Percentiles rank a stretch among this genome's conserved stretches.
These are phyloP conservation scores for Neurospora sp. DNA, from an alignment of 495 filamentous ascomycete genomes.

Conservation along the genomic window DNA sequence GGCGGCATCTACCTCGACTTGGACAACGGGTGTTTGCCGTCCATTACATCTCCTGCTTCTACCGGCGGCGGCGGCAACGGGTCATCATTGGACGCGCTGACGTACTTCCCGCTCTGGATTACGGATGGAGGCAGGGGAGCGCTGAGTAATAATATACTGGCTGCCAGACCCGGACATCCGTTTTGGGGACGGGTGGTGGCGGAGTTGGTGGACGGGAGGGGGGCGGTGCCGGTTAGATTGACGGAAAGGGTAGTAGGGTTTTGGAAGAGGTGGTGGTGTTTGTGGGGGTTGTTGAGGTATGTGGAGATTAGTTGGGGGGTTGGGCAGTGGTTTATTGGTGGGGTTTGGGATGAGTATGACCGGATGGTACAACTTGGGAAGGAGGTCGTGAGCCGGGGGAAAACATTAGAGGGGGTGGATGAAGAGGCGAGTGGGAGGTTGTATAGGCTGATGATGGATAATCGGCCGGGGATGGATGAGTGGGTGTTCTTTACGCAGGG, in stretches of 20 bases:
- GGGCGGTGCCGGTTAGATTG: neutral
- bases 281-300: slow-evolving; percentile 49
- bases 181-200: slow-evolving; percentile 71
- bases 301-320: slow-evolving; percentile 85
- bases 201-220: slow-evolving; percentile 46
- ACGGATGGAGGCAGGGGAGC: slow-evolving; percentile 73
- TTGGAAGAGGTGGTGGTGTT: neutral
- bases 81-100: slow-evolving; percentile 39
- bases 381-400: neutral
- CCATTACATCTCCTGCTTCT: neutral
- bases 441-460: slow-evolving; percentile 35
- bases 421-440: slow-evolving; percentile 12
- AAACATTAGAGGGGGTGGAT: slow-evolving; percentile 7
- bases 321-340: slow-evolving; percentile 73
- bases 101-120: slow-evolving; percentile 74
- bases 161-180: slow-evolving; percentile 65
- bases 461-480: slow-evolving; percentile 22
- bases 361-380: slow-evolving; percentile 5
- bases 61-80: neutral
- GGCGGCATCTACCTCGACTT: slow-evolving; percentile 86
- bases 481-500: slow-evolving; percentile 35
- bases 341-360: slow-evolving; percentile 72
- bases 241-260: neutral
- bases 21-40: slow-evolving; percentile 51
- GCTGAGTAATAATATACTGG: slow-evolving; percentile 86